Evolutionary conservation across 2,329 filamentous ascomycete species (phyloP).

Genomic region (Magnaporthales sp.): DNA sequence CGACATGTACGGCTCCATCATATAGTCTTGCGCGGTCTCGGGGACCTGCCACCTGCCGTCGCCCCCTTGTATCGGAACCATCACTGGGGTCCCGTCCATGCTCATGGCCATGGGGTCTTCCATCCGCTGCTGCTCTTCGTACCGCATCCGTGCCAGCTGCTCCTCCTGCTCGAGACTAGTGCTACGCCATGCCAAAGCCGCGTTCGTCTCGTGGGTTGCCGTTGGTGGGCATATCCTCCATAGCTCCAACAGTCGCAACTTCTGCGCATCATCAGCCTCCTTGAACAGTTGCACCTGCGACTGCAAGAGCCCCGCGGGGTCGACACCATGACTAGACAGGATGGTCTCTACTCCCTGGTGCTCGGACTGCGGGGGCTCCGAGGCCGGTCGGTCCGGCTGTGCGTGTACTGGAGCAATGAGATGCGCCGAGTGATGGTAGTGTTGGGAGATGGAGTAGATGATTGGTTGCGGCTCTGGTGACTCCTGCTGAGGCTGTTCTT

Average conservation of each 20-base stretch:
- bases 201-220: slow-evolving; percentile 41
- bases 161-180: slow-evolving; percentile 48
- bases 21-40: slow-evolving; percentile 30
- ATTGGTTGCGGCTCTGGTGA: slow-evolving; percentile 31
- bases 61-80: slow-evolving; percentile 37
- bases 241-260: slow-evolving; percentile 67
- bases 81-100: slow-evolving; percentile 41
- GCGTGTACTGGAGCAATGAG: slow-evolving; percentile 24
- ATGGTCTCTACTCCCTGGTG: slow-evolving; percentile 43
- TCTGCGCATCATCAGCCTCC: slow-evolving; percentile 63
- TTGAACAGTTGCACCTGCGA: slow-evolving; percentile 74
- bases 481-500: slow-evolving; percentile 1
- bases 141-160: slow-evolving; percentile 51
- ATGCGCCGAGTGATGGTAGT: slow-evolving; percentile 78
- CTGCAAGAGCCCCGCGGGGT: slow-evolving; percentile 59
- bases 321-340: slow-evolving; percentile 58
- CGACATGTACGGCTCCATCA: slow-evolving; percentile 75
- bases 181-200: slow-evolving; percentile 41
- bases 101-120: slow-evolving; percentile 9
- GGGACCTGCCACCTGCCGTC: slow-evolving; percentile 41
- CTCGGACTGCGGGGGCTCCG: slow-evolving; percentile 35
- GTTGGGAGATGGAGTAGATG: slow-evolving; percentile 67
- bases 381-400: slow-evolving; percentile 35
- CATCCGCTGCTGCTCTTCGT: slow-evolving; percentile 36
- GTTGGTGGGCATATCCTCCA: slow-evolving; percentile 75